Conservation (phyloP, 192 early-diverging fungal genomes). For the Linnemannia schmuckeri region DNA sequence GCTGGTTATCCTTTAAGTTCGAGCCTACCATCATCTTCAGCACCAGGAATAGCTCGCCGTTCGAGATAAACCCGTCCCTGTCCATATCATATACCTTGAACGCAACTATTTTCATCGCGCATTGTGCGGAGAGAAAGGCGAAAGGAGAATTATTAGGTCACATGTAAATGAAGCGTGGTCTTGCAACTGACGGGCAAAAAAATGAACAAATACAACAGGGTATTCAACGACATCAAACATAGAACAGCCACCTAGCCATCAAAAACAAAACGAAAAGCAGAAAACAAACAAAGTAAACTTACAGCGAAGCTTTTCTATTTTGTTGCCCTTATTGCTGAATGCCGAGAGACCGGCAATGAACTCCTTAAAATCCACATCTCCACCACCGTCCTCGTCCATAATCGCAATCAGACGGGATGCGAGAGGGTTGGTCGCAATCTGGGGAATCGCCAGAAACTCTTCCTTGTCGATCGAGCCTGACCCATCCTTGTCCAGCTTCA, state of each 20-base stretch:
- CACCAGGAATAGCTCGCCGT: slow-evolving; percentile 98
- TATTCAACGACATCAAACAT: background rate
- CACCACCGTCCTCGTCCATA: slow-evolving; percentile 97
- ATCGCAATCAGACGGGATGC: slow-evolving; percentile 96
- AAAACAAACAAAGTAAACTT: slow-evolving; percentile 32
- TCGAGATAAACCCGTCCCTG: slow-evolving; percentile 97
- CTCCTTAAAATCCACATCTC: slow-evolving; percentile 99
- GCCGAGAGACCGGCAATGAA: slow-evolving; percentile 96
- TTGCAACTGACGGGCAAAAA: background rate
- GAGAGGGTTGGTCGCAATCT: slow-evolving; percentile 97
- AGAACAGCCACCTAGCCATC: background rate
- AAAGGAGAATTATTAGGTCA: background rate
- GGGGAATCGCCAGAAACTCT: slow-evolving; percentile 97
- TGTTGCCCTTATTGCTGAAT: slow-evolving; percentile 95
- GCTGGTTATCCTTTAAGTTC: slow-evolving; percentile 94
- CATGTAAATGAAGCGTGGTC: slow-evolving; percentile 18
- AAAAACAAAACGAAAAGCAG: slow-evolving; percentile 4
- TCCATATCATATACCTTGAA: slow-evolving; percentile 99
- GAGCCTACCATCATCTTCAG: slow-evolving; percentile 99
- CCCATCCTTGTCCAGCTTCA: slow-evolving; percentile 97
- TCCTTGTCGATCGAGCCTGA: slow-evolving; percentile 97
- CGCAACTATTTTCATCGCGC: slow-evolving; percentile 71
- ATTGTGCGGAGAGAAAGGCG: background rate
- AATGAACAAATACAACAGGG: background rate
- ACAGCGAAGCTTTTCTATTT: slow-evolving; percentile 96